Base-by-base conservation (phyloP, 192 early-diverging fungal species). In the Rhizophagus prolifer region DNA sequence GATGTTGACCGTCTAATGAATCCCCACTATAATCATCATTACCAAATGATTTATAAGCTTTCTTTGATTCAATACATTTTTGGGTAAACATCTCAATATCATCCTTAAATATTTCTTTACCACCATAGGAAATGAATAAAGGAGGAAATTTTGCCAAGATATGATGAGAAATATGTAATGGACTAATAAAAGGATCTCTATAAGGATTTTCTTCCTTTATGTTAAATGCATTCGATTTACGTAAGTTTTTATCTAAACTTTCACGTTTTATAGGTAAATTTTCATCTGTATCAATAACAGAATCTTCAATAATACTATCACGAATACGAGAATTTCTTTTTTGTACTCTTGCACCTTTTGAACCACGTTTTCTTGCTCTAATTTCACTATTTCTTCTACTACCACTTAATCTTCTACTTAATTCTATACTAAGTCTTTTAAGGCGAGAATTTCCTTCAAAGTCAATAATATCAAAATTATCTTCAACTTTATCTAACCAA, bases 101-200 rank as follows among this genome's bases (percentile, higher is more conserved):
- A 61, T 74, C 72, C 36, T 14, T 74, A 61, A 74, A 60, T 2
- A 74, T 25, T 74, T 74, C 72, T 34, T 74, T 74, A 34, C 72
- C 72, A n/a, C 72, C 72, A n/a, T 74, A 74, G 19, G 34, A 16
- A 38, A 74, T 41, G 23, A 74, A 61, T 26, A 74, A 21, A 14
- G 72, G 72, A 9, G 72, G 72, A 61, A 60, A 74, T 61, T 74
- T 74, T 36, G 72, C 72, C n/a, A 74, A 10, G n/a, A 74, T 36
- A 7, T 61, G 19, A 31, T 61, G 25, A 36, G 54, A 21, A 4
- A 16, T 61, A 74, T 61, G 44, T 74, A 61, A 41, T 19, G 72
- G 36, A n/a, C 58, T 34, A 13, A 74, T 36, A 9, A 60, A 46
- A 23, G 72, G 72, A 60, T 74, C 58, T 60, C 10, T n/a, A 28